These are phyloP conservation scores for Microsporum ferrugineum DNA, from an alignment of 2,329 filamentous ascomycete species.

Conservation along the genomic window DNA sequence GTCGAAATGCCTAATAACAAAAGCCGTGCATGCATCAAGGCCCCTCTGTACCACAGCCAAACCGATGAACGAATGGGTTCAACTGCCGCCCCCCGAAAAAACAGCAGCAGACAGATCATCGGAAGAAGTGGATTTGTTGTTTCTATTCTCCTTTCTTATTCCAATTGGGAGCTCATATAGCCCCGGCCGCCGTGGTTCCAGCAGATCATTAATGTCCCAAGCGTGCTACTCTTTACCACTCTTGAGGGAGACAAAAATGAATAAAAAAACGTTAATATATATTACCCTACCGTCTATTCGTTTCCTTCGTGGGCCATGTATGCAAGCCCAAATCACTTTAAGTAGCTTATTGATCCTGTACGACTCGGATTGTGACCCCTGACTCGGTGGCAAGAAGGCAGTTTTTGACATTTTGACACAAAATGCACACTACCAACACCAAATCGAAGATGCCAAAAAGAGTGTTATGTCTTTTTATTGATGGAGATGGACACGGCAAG, in stretches of 20 bases:
- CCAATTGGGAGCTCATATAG: not conserved
- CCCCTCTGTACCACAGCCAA: not conserved
- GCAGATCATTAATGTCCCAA: not conserved
- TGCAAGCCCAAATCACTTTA: not conserved
- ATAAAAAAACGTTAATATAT: not conserved
- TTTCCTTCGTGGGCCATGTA: not conserved
- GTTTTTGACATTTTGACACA: too few relatives aligned
- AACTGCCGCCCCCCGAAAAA: not conserved
- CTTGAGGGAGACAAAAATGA: not conserved
- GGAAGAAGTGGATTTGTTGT: not conserved
- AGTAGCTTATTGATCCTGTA: not conserved
- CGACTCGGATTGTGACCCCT: not conserved
- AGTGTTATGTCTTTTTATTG: not conserved
- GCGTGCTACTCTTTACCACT: not conserved
- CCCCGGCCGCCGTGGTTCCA: not conserved
- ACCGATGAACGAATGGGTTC: not conserved
- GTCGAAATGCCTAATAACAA: not conserved
- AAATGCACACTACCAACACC: too few relatives aligned
- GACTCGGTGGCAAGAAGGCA: too few relatives aligned
- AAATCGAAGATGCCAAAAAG: too few relatives aligned
- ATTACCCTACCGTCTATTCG: not conserved
- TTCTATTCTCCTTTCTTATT: not conserved
- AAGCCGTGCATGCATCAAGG: not conserved
- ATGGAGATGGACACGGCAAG: not conserved
- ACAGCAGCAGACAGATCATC: not conserved